A percentile compares a stretch with the other conserved stretches of the same genome.
These are phyloP conservation scores for Penicillium janthinellum DNA, from an alignment of 2,329 filamentous ascomycete genomes.

Conservation along the genomic window DNA sequence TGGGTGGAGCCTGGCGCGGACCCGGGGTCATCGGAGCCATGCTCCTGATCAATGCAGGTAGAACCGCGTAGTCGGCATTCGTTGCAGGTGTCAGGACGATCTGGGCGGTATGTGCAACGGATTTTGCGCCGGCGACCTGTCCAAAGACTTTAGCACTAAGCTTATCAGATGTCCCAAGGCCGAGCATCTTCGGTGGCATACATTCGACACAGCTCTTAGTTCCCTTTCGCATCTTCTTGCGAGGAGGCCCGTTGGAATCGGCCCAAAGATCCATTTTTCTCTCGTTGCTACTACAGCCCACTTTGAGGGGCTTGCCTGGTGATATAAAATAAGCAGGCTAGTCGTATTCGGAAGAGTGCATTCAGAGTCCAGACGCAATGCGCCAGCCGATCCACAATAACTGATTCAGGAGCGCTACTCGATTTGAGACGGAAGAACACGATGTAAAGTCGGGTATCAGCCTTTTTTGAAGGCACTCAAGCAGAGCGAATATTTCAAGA, in stretches of 20 bases:
- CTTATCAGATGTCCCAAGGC: not conserved
- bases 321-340: not conserved
- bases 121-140: conserved; percentile 46
- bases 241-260: conserved; percentile 37
- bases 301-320: not conserved
- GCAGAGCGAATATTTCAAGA: not conserved
- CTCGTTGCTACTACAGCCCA: not conserved
- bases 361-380: not conserved
- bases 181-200: conserved; percentile 17
- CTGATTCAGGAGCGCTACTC: not conserved
- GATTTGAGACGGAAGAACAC: not conserved
- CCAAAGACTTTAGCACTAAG: not conserved
- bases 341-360: not conserved
- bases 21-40: conserved; percentile 16
- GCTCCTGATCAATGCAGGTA: conserved; percentile 44
- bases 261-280: conserved; percentile 24
- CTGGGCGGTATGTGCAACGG: conserved; percentile 43
- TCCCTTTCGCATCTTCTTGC: conserved; percentile 48
- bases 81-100: conserved; percentile 39
- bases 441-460: not conserved
- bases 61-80: conserved; percentile 45
- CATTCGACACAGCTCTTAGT: conserved; percentile 49
- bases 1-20: conserved; percentile 4
- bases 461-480: not conserved
- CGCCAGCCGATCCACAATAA: not conserved